Conservation (phyloP, 345 rosid species). For the Jatropha curcas region DNA sequence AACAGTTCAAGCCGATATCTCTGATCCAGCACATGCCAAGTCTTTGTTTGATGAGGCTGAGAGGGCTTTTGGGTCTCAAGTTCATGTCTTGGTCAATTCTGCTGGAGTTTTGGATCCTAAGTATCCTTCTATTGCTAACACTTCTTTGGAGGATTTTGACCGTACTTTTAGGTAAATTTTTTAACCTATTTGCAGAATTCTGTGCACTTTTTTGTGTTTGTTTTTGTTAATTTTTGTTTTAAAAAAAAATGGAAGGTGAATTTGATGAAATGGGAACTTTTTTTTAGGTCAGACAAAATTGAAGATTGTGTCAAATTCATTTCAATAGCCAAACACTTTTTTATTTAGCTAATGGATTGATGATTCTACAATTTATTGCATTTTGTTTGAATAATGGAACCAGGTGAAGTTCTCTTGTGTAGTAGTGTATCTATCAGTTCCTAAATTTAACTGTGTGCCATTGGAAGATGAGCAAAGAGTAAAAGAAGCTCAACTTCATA, state of each 20-base stretch:
- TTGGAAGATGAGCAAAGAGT: background rate
- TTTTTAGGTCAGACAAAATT: background rate
- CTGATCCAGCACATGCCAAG: slow-evolving; percentile 42
- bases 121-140: slow-evolving; percentile 35
- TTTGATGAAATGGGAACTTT: background rate
- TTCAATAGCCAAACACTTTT: background rate
- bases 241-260: background rate
- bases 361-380: background rate
- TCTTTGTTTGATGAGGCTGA: slow-evolving; percentile 39
- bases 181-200: no score
- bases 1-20: slow-evolving; percentile 28
- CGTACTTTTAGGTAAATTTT: slow-evolving; percentile 29
- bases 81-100: slow-evolving; percentile 40
- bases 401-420: no score
- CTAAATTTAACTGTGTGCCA: background rate
- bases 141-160: slow-evolving; percentile 39
- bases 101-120: slow-evolving; percentile 36
- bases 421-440: background rate
- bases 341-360: background rate
- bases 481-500: slow-evolving; percentile 5
- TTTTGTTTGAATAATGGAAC: background rate
- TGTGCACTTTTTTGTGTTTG: background rate
- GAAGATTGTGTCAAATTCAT: slow-evolving; percentile 1
- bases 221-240: background rate
- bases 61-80: slow-evolving; percentile 29